Evolutionary conservation across 2,329 filamentous ascomycete genomes (phyloP).

Genomic region (Dryadomyces sulphureus): DNA sequence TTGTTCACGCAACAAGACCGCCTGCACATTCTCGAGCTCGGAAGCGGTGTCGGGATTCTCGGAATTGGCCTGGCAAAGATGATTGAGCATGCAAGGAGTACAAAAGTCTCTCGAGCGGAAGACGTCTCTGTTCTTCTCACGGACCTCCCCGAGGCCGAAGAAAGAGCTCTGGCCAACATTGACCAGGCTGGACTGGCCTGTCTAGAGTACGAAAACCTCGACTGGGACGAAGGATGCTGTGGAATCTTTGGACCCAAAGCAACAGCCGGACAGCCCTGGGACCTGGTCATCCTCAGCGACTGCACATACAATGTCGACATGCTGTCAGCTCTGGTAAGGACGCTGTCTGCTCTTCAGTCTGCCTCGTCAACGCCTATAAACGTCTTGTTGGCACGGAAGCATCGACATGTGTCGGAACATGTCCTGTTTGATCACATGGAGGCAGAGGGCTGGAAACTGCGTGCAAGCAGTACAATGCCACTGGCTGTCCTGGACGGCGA

Average conservation of each 20-base stretch:
- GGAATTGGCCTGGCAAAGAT: conserved; percentile 31
- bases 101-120: neutral
- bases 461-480: conserved; percentile 25
- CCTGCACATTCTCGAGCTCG: conserved; percentile 37
- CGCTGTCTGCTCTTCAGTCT: conserved; percentile 32
- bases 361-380: conserved; percentile 13
- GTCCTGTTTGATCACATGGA: conserved; percentile 32
- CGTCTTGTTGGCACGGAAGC: conserved; percentile 41
- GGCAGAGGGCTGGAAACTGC: conserved; percentile 27
- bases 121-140: conserved; percentile 24
- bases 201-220: conserved; percentile 39
- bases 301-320: conserved; percentile 47
- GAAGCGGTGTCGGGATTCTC: conserved; percentile 41
- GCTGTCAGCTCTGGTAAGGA: conserved; percentile 36
- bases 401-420: conserved; percentile 36
- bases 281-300: conserved; percentile 41
- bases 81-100: neutral
- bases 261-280: conserved; percentile 26
- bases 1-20: conserved; percentile 1
- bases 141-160: conserved; percentile 38
- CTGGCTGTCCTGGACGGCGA: conserved; percentile 31
- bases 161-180: conserved; percentile 33
- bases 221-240: conserved; percentile 37
- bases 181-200: conserved; percentile 5
- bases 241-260: conserved; percentile 28